A percentile compares a stretch with the other conserved stretches of the same genome.
Conservation (phyloP, 2,329 filamentous ascomycete genomes). For the Paraphoma sp. region DNA sequence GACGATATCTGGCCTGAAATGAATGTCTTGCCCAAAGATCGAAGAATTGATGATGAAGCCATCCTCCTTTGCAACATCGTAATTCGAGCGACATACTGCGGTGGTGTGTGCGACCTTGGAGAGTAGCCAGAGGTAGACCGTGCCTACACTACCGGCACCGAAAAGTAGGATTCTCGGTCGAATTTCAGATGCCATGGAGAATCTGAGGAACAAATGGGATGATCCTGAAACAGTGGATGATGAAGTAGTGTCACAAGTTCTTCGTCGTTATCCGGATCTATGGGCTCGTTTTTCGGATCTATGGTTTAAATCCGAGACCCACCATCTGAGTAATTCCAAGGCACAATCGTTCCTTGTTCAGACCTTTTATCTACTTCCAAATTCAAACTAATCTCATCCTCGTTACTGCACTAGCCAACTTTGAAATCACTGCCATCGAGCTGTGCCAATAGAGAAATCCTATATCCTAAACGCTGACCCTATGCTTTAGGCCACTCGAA, state of each 20-base stretch:
- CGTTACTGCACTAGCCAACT: too few relatives aligned
- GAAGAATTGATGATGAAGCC: conserved; percentile 52
- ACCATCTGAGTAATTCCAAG: not conserved
- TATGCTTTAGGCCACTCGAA: too few relatives aligned
- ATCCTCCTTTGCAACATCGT: conserved; percentile 47
- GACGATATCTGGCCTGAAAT: conserved; percentile 46
- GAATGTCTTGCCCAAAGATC: conserved; percentile 44
- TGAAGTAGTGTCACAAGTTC: not conserved
- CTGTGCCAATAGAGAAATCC: too few relatives aligned
- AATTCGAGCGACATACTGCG: conserved; percentile 55
- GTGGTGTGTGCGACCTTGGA: conserved; percentile 50
- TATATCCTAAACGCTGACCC: too few relatives aligned
- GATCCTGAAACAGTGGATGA: not conserved
- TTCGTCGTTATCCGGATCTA: not conserved
- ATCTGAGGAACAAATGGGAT: not conserved
- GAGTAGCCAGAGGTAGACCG: conserved; percentile 52
- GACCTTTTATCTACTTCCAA: too few relatives aligned
- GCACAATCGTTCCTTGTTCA: too few relatives aligned
- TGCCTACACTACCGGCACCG: conserved; percentile 52
- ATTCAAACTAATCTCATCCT: too few relatives aligned
- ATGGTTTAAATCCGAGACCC: not conserved
- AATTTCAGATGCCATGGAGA: conserved; percentile 10
- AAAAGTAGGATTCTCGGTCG: conserved; percentile 46
- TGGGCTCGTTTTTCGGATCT: not conserved
- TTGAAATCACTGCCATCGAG: too few relatives aligned